Evolutionary conservation across 2,329 filamentous ascomycete species (phyloP).

Genomic region (Drechslerella coelobrocha): DNA sequence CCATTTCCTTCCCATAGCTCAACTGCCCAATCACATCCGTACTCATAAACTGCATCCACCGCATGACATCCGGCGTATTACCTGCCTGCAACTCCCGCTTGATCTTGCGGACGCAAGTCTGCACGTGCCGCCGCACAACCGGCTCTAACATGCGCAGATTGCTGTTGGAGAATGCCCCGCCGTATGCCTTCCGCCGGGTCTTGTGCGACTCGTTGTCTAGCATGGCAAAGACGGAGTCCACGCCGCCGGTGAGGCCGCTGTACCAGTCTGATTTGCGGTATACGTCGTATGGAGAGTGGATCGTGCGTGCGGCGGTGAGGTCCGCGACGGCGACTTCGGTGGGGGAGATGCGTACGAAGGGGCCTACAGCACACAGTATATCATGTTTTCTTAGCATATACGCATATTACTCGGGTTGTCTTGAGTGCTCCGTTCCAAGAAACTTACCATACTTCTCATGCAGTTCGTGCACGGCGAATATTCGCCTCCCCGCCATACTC

Average conservation of each 20-base stretch:
- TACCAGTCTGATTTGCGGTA: slow-evolving; percentile 15
- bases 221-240: neutral
- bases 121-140: neutral
- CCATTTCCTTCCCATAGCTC: slow-evolving; percentile 12
- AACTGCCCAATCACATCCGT: slow-evolving; percentile 14
- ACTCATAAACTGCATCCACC: slow-evolving; percentile 9
- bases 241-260: neutral
- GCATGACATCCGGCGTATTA: slow-evolving; percentile 1
- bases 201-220: slow-evolving; percentile 1
- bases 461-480: slow-evolving; percentile 24
- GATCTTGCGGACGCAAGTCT: slow-evolving; percentile 6
- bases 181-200: slow-evolving; percentile 5
- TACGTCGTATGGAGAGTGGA: slow-evolving; percentile 11
- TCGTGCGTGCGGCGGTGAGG: slow-evolving; percentile 6
- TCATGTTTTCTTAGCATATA: too few species aligned
- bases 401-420: too few species aligned
- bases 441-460: slow-evolving; percentile 17
- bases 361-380: too few species aligned
- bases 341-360: slow-evolving; percentile 26
- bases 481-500: neutral
- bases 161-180: slow-evolving; percentile 9
- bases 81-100: neutral
- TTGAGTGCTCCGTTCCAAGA: too few species aligned
- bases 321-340: slow-evolving; percentile 18
- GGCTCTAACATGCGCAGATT: slow-evolving; percentile 10